These are phyloP conservation scores for Juglanconis oblonga DNA, from an alignment of 2,329 filamentous ascomycete genomes.

Conservation along the genomic window DNA sequence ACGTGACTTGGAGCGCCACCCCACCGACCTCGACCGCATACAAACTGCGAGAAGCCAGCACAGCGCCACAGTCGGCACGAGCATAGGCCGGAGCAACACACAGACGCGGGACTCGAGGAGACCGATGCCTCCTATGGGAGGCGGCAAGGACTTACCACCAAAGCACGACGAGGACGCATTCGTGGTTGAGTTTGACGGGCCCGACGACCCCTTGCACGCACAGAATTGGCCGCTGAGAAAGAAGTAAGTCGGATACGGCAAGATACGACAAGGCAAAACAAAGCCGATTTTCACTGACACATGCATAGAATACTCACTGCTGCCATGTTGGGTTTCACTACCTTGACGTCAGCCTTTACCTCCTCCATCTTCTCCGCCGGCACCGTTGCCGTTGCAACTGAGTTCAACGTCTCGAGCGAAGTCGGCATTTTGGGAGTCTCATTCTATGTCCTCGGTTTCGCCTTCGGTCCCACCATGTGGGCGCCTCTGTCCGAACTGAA, in stretches of 20 bases:
- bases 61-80: conserved; percentile 64
- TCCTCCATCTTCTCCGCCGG: conserved; percentile 74
- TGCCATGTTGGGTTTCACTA: conserved; percentile 69
- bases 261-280: background rate
- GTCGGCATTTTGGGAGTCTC: conserved; percentile 65
- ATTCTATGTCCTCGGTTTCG: conserved; percentile 70
- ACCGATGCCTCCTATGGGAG: conserved; percentile 67
- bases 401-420: conserved; percentile 60
- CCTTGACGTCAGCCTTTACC: conserved; percentile 67
- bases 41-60: conserved; percentile 70
- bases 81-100: conserved; percentile 34
- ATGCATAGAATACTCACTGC: conserved; percentile 55
- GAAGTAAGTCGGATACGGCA: conserved; percentile 57
- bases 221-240: conserved; percentile 82
- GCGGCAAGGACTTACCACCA: conserved; percentile 72
- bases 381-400: conserved; percentile 50
- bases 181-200: conserved; percentile 81
- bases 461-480: conserved; percentile 68
- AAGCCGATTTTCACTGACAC: conserved; percentile 26
- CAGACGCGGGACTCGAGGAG: conserved; percentile 48
- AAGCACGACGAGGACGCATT: conserved; percentile 69
- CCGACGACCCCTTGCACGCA: conserved; percentile 77
- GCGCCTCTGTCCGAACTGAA: conserved; percentile 71
- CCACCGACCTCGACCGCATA: conserved; percentile 68
- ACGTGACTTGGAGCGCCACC: conserved; percentile 65